phyloP scores from a whole-genome alignment of 1,284 basidiomycete genomes.

The Mrakiaceae sp. region DNA sequence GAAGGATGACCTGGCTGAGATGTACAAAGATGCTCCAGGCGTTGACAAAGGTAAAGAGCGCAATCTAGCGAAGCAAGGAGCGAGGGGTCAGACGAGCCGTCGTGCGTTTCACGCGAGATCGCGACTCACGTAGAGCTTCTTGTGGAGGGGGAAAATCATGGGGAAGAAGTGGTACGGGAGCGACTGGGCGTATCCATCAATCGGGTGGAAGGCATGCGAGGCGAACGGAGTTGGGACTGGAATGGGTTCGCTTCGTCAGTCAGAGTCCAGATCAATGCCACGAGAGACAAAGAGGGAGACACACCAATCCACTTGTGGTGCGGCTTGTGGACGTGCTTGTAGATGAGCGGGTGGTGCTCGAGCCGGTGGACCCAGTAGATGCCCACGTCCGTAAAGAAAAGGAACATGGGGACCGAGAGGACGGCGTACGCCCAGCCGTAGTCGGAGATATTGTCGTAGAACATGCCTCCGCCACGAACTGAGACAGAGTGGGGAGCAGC shows the following conservation, averaged over 20 bases:
- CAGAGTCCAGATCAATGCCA: neutral
- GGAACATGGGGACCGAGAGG: constrained; percentile 46
- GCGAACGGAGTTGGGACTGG: constrained; percentile 94
- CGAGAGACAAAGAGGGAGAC: constrained; percentile 29
- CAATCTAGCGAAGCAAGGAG: neutral
- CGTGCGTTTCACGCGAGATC: neutral
- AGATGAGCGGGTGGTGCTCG: constrained; percentile 74
- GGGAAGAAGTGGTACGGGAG: constrained; percentile 91
- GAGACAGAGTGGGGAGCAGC: no score
- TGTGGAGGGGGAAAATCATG: constrained; percentile 84
- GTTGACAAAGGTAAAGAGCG: constrained; percentile 76
- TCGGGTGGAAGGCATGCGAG: constrained; percentile 91
- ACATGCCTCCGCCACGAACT: constrained; percentile 67
- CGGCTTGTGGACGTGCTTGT: constrained; percentile 87
- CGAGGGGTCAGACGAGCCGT: neutral
- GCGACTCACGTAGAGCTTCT: constrained; percentile 55
- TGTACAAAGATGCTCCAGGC: constrained; percentile 77
- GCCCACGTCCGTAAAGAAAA: constrained; percentile 80
- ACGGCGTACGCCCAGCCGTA: constrained; percentile 44
- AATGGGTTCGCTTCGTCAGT: neutral
- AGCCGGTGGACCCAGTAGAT: constrained; percentile 94
- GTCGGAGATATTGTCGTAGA: constrained; percentile 67
- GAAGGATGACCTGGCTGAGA: neutral
- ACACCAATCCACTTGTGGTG: constrained; percentile 96
- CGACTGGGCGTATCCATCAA: constrained; percentile 90